phyloP scores from a whole-genome alignment of 768 basidiomycete species.

The Collybia sp. region DNA sequence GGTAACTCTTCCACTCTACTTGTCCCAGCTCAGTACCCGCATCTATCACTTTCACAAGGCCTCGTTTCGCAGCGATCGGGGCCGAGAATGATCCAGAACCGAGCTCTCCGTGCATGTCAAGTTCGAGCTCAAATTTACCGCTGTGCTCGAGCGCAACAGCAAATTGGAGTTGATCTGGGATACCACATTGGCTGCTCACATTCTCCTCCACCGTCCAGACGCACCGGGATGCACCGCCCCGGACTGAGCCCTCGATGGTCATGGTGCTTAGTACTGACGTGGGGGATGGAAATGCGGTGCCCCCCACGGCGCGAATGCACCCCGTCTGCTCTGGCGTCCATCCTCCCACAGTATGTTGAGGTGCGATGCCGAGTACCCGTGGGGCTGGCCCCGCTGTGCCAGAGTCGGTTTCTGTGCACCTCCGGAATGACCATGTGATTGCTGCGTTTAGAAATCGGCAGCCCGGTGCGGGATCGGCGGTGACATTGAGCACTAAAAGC shows the following conservation, averaged over 20 bases:
- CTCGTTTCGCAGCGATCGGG: conserved; percentile 14
- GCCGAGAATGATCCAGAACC: conserved; percentile 13
- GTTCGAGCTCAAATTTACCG: conserved; percentile 11
- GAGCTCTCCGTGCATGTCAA: conserved; percentile 15
- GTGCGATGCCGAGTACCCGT: conserved; percentile 10
- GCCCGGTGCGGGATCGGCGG: conserved; percentile 14
- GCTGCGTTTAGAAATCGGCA: conserved; percentile 13
- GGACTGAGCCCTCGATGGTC: conserved; percentile 14
- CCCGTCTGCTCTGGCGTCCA: conserved; percentile 20
- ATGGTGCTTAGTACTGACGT: conserved; percentile 15
- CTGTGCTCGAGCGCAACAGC: conserved; percentile 13
- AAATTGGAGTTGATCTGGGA: conserved; percentile 14
- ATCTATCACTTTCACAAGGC: not conserved
- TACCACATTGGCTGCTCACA: conserved; percentile 16
- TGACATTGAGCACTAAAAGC: conserved; percentile 12
- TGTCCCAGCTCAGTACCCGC: too few relatives aligned
- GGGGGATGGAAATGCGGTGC: conserved; percentile 7
- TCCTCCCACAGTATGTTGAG: conserved; percentile 16
- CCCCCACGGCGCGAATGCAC: conserved; percentile 11
- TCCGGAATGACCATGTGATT: conserved; percentile 11
- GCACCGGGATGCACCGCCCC: conserved; percentile 7
- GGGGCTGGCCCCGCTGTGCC: not conserved
- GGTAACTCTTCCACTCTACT: too few relatives aligned
- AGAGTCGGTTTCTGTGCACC: not conserved
- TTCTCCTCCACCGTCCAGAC: conserved; percentile 17